A percentile compares a stretch with the other conserved stretches of the same genome.
Evolutionary conservation across 495 filamentous ascomycete species (phyloP).

Genomic region (Saxophila tyrrhenica): DNA sequence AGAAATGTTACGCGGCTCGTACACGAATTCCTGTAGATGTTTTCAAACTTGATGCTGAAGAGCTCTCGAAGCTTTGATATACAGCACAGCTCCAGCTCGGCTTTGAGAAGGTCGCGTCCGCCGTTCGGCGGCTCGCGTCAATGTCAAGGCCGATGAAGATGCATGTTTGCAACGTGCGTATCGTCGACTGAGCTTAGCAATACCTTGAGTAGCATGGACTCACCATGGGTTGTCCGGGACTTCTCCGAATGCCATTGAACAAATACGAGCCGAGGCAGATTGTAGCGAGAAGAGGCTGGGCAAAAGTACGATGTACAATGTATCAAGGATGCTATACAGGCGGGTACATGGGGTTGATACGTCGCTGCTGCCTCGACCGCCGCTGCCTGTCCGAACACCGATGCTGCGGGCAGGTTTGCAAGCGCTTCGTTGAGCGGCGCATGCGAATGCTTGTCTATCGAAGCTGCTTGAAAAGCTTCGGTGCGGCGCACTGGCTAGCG

Average conservation of each 20-base stretch:
- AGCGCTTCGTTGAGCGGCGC: background rate
- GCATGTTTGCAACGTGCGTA: too few relatives aligned
- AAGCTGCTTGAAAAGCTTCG: conserved; percentile 82
- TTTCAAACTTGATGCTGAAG: too few relatives aligned
- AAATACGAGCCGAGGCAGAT: too few relatives aligned
- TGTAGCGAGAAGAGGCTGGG: background rate
- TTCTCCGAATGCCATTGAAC: too few relatives aligned
- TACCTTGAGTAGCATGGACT: too few relatives aligned
- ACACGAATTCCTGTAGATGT: too few relatives aligned
- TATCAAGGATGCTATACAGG: conserved; percentile 20
- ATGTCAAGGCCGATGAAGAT: background rate
- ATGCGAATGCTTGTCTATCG: conserved; percentile 47
- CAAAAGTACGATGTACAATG: conserved; percentile 10
- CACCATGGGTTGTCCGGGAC: too few relatives aligned
- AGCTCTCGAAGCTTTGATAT: background rate
- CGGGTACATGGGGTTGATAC: background rate
- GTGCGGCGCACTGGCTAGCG: conserved; percentile 79
- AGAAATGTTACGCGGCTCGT: too few relatives aligned
- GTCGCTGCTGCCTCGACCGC: background rate
- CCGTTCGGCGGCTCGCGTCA: background rate
- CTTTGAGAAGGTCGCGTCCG: background rate
- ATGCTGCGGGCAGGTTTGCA: background rate
- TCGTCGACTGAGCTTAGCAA: too few relatives aligned
- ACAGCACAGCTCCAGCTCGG: too few relatives aligned
- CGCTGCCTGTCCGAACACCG: background rate